Base-by-base conservation (phyloP, 768 basidiomycete species). In the Mycena metata region DNA sequence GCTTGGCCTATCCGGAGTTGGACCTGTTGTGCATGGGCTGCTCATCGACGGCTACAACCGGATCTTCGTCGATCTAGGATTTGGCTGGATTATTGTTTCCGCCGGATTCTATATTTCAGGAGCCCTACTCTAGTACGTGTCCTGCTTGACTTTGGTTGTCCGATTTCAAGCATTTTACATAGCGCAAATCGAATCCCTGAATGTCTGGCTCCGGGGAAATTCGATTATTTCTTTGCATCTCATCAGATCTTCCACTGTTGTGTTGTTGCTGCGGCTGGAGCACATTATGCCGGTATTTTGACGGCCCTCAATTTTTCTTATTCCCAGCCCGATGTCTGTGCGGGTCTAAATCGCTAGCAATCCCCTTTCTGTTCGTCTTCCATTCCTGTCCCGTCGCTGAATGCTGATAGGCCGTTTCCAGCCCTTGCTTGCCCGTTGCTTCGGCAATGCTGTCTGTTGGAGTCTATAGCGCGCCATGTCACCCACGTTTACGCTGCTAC, bases 181-280 rank as follows among this genome's bases (percentile, higher is more conserved):
- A 96, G 95, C 80, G 94, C 94, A 54, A 90, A 91, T 75, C 88
- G 94, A 56, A 85, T 95, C 62, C 95, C 95, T 49, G 95, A 96
- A 74, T 84, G 89, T 43, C 80, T 90, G 68, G 81, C 83, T 9
- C 94, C 94, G 7, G 94, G 95, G 42, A 86, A 79, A 70, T 96
- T 96, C 79, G 95, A 96, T 80, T 85, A 86, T 74, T 86, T 94
- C 73, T 85, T 90, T 62, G 86, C 92, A 0, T 95, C 92, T 21
- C 96, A 97, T 82, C 94, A 96, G 79, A 92, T 97, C 73, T 96
- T 98, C 79, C 96, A 96, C 76, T 77, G 90, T 67, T 89, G 87
- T 73, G 95, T 96, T 42, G 83, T 95, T 60, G 78, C 90, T 26
- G 93, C 91, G 12, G 92, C 90, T 41, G 78, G 91, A 71, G 82